Base-by-base conservation (phyloP, 179 eudicot genomes). In the Nepenthes alata region DNA sequence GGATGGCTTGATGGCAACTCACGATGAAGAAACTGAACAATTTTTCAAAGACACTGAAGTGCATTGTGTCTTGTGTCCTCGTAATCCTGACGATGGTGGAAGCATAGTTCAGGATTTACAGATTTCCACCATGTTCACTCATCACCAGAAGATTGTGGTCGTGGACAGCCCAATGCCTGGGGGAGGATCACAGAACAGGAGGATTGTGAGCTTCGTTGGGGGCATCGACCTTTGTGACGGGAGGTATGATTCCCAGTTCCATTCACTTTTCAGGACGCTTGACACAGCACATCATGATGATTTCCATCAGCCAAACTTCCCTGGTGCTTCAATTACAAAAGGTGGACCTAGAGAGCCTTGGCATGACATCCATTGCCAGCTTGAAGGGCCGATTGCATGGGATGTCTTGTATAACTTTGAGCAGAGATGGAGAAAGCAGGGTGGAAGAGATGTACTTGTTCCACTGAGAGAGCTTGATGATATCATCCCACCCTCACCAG, bases 271-370 rank as follows among this genome's bases (percentile, higher is more conserved):
- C 57, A 68, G 80, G 58, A 80, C 85, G 1, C 79, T 80, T 6
- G 82, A 75, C 63, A 75, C 75, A 11, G 80, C 74, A 6, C 80
- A 81, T 64, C 82, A 70, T 9, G 70, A 78, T 47, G 82, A 81
- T 61, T 81, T 81, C 72, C 85, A 81, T 57, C 82, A 81, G 60
- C 82, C 85, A 1, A 81, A 81, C 61, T 77, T 66, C 48, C 55
- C 74, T 16, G 80, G 57, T 35, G 77, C 64, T 25, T 62, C 78
- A 7, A 81, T 81, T 34, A 58, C 69, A 56, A 80, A 77, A 62
- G 82, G 85, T 39, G 85, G 85, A 2, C 85, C 85, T 7, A 72
- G 85, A 55, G 85, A 80, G 70, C 85, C 85, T 3, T 80, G 84
- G 84, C 84, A 80, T 13, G 84, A 80, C 72, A 80, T 80, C 45